Evolutionary conservation across 2,329 filamentous ascomycete species (phyloP), one percentile per base, ranked within the genome.

Genomic region (Fusarium austroafricanum): DNA sequence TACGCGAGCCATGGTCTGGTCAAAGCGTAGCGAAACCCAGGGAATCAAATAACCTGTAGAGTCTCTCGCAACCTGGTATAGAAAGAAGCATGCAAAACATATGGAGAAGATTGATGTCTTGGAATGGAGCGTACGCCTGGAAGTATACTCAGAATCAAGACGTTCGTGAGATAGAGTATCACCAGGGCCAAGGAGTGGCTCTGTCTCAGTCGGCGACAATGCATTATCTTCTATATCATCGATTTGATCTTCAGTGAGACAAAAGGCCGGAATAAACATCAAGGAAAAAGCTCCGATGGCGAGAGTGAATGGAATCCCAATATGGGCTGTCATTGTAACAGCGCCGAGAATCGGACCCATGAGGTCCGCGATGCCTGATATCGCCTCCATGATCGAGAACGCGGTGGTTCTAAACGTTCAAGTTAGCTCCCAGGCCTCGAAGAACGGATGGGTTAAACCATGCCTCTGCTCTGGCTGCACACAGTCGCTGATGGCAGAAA

Each of bases 381-480:
- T 33, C 1, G 53, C 56, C 12, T 60, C 53, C 1, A 60, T 14
- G 17, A 59, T 42, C 2, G 53, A 60, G 11, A 60, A 60, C 0
- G 53, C 56, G 4, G 54, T 42, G 12, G 42, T 60, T 37, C 54
- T 60, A 3, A 8, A n/a, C 7, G 8, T 2, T 1, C 8, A 42
- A 10, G 15, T 60, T 3, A 23, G 29, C n/a, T 18, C 2, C 8
- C 4, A 2, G 3, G 5, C 5, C 12, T 5, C 18, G 1, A 0
- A 14, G 37, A 15, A 6, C 3, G 15, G 35, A 7, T 2, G 1
- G 6, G 1, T 7, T 2, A 3, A 4, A 10, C 2, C 3, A 10
- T 26, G 11, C 56, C 56, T 49, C 45, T 59, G 53, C 20, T 58
- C 54, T 4, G 56, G 43, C 18, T n/a, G 31, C 8, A 60, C 56